Base-by-base conservation (phyloP, 2,329 filamentous ascomycete species). In the Cladorrhinum sp. region DNA sequence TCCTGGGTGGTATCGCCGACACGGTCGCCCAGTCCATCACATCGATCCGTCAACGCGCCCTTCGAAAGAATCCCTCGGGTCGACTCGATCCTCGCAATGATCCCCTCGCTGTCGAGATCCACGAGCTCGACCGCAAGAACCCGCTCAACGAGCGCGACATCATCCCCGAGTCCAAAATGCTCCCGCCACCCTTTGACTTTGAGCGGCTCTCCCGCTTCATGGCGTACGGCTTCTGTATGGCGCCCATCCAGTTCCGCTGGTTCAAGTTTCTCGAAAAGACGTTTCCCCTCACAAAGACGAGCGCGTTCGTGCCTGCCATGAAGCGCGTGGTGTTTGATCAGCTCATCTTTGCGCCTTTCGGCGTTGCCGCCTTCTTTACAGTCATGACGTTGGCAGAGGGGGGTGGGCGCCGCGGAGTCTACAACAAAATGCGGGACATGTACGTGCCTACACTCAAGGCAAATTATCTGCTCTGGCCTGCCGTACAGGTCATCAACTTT, bases 321-420 rank as follows among this genome's bases (percentile, higher is more conserved):
- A 96, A 97, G 82, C 85, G 93, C 62, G 92, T 98, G 18, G 90
- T 89, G 7, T 89, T 95, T 69, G 95, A 99, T 74, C 95, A 99
- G 77, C 80, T 98, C 27, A 82, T 96, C 55, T 98, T 98, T 76
- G 92, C 95, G 45, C 95, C 95, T 1, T 84, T 95, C 66, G 92
- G 89, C 78, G 84, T 99, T 59, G 90, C 84, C 13, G 82, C 85
- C 67, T 99, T 99, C 81, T 99, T 98, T 75, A 92, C 91, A 0
- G 93, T 89, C 76, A 98, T 99, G 93, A 98, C 95, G 0, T 76
- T 98, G 16, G 91, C 93, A 12, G 95, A 99, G 77, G 95, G 95
- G 24, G 95, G 95, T 60, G 92, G 92, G 29, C 86, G 85, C 69
- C 83, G 90, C 62, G 93, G 91, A 7, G 82, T 99, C 54, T 78